Evolutionary conservation across 2,329 filamentous ascomycete species (phyloP).

Genomic region (Diaporthe nobilis): DNA sequence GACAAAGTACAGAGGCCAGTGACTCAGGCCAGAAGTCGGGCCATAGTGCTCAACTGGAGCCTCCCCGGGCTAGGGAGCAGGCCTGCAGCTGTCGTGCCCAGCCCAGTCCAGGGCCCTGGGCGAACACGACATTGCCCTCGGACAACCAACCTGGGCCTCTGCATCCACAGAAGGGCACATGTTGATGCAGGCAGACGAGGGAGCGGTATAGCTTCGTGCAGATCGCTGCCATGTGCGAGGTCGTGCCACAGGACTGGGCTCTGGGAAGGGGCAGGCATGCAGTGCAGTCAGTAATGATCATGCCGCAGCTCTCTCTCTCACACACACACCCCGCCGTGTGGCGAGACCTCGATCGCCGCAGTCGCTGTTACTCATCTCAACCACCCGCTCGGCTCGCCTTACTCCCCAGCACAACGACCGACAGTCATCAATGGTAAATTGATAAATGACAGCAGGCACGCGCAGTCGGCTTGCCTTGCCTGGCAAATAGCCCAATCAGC

Average conservation of each 20-base stretch:
- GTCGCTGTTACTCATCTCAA: slow-evolving; percentile 28
- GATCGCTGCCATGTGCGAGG: slow-evolving; percentile 8
- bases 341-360: slow-evolving; percentile 20
- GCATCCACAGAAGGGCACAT: not conserved
- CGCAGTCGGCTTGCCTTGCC: slow-evolving; percentile 1
- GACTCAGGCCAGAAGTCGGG: not conserved
- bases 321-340: slow-evolving; percentile 18
- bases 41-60: not conserved
- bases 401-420: not conserved
- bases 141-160: not conserved
- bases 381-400: slow-evolving; percentile 10
- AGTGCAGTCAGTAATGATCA: not conserved
- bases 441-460: slow-evolving; percentile 23
- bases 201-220: slow-evolving; percentile 19
- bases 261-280: not conserved
- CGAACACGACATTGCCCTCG: no score
- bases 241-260: slow-evolving; percentile 10
- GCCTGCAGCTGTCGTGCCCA: slow-evolving; percentile 13
- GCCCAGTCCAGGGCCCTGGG: not conserved
- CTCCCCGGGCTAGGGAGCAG: not conserved
- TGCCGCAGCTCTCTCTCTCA: not conserved
- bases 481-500: not conserved
- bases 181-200: not conserved
- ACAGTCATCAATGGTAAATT: not conserved
- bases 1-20: not conserved